Percentiles rank a stretch among this genome's conserved stretches.
These are phyloP conservation scores for Closterium sp. DNA, from an alignment of 139 green algal species.

Conservation along the genomic window DNA sequence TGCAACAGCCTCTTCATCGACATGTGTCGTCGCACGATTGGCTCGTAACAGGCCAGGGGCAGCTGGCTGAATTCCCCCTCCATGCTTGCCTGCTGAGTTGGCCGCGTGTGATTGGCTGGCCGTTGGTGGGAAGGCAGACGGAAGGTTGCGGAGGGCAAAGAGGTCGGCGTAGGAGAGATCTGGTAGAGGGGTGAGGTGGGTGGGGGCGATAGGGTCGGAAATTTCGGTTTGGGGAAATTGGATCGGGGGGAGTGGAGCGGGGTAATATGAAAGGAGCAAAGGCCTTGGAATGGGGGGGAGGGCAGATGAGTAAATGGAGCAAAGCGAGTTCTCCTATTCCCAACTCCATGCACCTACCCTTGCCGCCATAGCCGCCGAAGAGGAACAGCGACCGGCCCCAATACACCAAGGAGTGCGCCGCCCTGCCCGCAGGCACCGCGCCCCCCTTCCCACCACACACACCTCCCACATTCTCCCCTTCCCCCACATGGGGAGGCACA, in stretches of 20 bases:
- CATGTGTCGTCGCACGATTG: background rate
- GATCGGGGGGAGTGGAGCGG: too few relatives aligned
- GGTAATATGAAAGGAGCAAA: too few relatives aligned
- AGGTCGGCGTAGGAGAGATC: background rate
- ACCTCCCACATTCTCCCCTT: background rate
- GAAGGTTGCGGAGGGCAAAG: background rate
- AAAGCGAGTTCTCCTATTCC: background rate
- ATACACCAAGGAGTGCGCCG: background rate
- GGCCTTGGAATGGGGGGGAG: too few relatives aligned
- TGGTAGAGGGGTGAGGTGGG: background rate
- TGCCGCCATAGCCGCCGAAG: slow-evolving; percentile 15
- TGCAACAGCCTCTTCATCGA: background rate
- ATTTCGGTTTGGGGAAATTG: too few relatives aligned
- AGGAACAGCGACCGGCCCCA: slow-evolving; percentile 2
- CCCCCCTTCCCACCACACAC: background rate
- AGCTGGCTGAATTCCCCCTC: background rate
- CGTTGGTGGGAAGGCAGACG: background rate
- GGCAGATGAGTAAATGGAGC: background rate
- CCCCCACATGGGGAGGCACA: background rate
- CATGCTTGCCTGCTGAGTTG: background rate
- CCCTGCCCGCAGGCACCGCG: background rate
- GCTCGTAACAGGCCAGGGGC: background rate
- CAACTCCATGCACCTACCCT: background rate
- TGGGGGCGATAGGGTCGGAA: too few relatives aligned
- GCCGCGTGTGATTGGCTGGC: background rate